Evolutionary conservation across 805 yeast genomes (phyloP).

Genomic region (Yamadazyma akitaensis): DNA sequence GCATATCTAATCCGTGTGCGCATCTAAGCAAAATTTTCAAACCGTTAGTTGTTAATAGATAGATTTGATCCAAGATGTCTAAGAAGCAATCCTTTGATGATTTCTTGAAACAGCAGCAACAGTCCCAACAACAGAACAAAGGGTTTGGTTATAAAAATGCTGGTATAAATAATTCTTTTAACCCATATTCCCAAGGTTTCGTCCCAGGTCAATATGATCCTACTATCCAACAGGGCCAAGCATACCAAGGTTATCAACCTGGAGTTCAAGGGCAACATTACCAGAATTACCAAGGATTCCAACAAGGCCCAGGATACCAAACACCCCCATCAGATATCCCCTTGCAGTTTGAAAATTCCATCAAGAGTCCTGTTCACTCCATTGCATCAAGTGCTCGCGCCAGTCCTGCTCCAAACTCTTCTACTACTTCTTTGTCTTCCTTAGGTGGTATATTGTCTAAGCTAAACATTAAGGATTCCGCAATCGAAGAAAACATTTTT

Average conservation of each 20-base stretch:
- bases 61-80: conserved; percentile 14
- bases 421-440: conserved; percentile 72
- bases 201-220: conserved; percentile 8
- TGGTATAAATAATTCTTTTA: conserved; percentile 8
- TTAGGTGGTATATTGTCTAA: conserved; percentile 68
- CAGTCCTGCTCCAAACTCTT: conserved; percentile 36
- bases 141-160: conserved; percentile 26
- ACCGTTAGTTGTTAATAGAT: neutral
- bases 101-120: conserved; percentile 45
- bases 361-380: conserved; percentile 24
- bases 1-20: conserved; percentile 3
- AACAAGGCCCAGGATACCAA: conserved; percentile 4
- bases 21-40: conserved; percentile 9
- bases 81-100: conserved; percentile 48
- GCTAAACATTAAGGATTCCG: conserved; percentile 52
- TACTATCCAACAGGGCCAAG: neutral
- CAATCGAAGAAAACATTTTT: conserved; percentile 58
- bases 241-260: conserved; percentile 3
- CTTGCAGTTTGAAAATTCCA: neutral
- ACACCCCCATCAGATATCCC: neutral
- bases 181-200: conserved; percentile 15
- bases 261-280: conserved; percentile 2
- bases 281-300: conserved; percentile 3
- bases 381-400: conserved; percentile 37
- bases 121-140: conserved; percentile 27